A percentile compares a stretch with the other conserved stretches of the same genome.
Conservation (phyloP, 371 early-diverging fungal species). For the Smittium culicis region DNA sequence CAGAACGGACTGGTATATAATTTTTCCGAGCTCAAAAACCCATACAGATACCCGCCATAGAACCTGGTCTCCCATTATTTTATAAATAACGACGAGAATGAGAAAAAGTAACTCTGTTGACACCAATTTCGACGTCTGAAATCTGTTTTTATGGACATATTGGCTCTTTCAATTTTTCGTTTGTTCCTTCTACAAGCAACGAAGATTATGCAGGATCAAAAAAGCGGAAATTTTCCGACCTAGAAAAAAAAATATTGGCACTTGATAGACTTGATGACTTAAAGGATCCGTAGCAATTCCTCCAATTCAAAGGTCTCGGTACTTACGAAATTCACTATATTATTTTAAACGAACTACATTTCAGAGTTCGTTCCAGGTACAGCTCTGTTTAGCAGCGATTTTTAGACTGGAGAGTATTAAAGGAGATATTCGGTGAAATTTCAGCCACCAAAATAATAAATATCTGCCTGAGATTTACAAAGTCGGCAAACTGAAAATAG, state of each 20-base stretch:
- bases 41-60: background rate
- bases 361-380: background rate
- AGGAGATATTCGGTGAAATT: background rate
- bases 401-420: background rate
- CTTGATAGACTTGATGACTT: background rate
- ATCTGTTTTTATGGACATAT: background rate
- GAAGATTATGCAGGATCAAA: background rate
- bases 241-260: background rate
- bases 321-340: background rate
- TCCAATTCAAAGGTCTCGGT: background rate
- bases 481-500: background rate
- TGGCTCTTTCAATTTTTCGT: background rate
- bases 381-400: background rate
- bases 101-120: background rate
- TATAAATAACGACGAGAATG: background rate
- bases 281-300: background rate
- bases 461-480: background rate
- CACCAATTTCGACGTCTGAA: background rate
- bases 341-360: background rate
- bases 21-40: background rate
- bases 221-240: background rate
- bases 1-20: background rate
- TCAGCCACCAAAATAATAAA: background rate
- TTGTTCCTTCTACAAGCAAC: background rate
- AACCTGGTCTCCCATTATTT: background rate